phyloP scores from a whole-genome alignment of 2,329 filamentous ascomycete species.

The Cryphonectria carpinicola region DNA sequence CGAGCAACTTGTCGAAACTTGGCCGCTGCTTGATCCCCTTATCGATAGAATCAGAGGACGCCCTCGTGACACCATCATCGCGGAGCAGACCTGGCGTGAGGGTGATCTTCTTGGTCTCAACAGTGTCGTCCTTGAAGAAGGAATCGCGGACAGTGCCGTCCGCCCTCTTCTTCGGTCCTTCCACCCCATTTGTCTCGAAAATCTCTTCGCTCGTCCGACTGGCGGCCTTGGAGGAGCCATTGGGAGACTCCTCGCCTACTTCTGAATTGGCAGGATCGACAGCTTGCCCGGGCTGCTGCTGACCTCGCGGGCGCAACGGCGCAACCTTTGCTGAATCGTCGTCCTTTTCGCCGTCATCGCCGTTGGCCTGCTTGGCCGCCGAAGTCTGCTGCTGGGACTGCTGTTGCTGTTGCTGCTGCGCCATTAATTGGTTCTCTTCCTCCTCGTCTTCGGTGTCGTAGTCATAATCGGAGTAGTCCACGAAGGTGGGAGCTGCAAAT shows the following conservation, averaged over 20 bases:
- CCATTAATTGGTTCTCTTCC: constrained; percentile 44
- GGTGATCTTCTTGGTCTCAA: constrained; percentile 96
- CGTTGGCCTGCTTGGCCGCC: constrained; percentile 33
- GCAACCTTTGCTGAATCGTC: constrained; percentile 61
- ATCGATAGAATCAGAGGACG: constrained; percentile 55
- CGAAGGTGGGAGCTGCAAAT: constrained; percentile 83
- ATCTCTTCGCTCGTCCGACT: constrained; percentile 68
- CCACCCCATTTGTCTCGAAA: constrained; percentile 57
- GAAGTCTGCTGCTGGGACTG: constrained; percentile 36
- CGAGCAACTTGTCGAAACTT: constrained; percentile 71
- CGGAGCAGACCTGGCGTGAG: constrained; percentile 90
- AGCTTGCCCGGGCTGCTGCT: constrained; percentile 44
- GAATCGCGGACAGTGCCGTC: constrained; percentile 91
- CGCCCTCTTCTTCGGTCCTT: constrained; percentile 66
- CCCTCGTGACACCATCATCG: constrained; percentile 67
- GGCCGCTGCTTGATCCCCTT: constrained; percentile 59
- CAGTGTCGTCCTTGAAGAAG: constrained; percentile 94
- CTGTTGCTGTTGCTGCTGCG: constrained; percentile 38
- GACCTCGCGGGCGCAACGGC: constrained; percentile 54
- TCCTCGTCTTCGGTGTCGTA: constrained; percentile 65
- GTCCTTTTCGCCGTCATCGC: constrained; percentile 40
- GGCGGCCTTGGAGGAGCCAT: constrained; percentile 25
- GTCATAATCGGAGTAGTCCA: constrained; percentile 70
- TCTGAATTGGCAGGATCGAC: constrained; percentile 40
- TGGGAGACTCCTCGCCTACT: constrained; percentile 41